Base-by-base conservation (phyloP, 2,329 filamentous ascomycete genomes). In the Aureobasidium subglaciale region DNA sequence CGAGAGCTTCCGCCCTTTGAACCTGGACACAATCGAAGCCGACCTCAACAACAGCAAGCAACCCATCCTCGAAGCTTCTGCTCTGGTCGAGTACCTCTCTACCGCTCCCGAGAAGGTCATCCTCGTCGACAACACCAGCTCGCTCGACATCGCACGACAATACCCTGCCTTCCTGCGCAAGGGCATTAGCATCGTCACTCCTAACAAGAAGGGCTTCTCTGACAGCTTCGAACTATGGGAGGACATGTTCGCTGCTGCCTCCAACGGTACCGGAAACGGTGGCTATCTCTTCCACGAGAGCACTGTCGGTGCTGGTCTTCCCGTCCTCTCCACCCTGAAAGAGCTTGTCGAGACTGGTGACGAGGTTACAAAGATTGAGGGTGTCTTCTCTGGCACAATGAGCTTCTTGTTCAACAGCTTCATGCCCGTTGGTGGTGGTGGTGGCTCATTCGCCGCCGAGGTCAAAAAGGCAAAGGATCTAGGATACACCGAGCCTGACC, bases 351-450 rank as follows among this genome's bases (percentile, higher is more conserved):
- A 91, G 60, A 99, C 93, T 1, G 93, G 93, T 38, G 93, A 99
- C 68, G 80, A 89, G 68, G 86, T 99, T 5, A 90, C 82, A 55
- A 91, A 86, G 74, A 95, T 99, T 63, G 92, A 97, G 74, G 93
- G 93, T 62, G 91, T 99, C 50, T 97, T 99, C 75, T 95, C 89
- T 59, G 93, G 93, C 61, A 99, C 93, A 55, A 92, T 99, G 84
- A 95, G 88, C 35, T 99, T 96, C 79, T 79, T 99, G 37, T 97
- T 99, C 83, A 97, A 97, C 78, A 91, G 84, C 20, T 99, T 97
- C 71, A 90, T 91, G 46, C 93, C 93, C 0, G 84, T 85, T 2
- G 81, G 83, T 48, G 87, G 86, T 5, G 75, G 78, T 20, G 88
- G 87, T 30, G 89, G 88, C 52, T 84, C 86, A 66, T 99, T 95